Percentiles rank a stretch among this genome's conserved stretches.
Evolutionary conservation across 768 basidiomycete genomes (phyloP).

Genomic region (Tricholoma flavovirens): DNA sequence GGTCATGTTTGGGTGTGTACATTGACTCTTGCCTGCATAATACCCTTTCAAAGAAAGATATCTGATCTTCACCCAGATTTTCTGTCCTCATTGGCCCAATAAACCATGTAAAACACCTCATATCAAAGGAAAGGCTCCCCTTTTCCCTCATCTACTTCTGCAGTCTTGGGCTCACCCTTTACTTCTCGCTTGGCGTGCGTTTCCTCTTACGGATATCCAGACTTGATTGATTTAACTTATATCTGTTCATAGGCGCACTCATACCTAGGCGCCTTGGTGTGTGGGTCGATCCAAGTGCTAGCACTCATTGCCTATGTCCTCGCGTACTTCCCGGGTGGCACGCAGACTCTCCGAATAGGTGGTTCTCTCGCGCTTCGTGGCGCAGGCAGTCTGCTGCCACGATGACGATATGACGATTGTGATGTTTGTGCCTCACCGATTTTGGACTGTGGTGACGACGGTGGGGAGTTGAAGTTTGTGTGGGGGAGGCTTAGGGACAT

Average conservation of each 20-base stretch:
- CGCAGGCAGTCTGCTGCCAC: slow-evolving; percentile 75
- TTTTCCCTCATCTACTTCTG: slow-evolving; percentile 80
- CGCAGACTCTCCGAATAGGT: slow-evolving; percentile 74
- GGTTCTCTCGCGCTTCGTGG: slow-evolving; percentile 78
- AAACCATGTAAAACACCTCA: slow-evolving; percentile 86
- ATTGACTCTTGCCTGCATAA: neutral
- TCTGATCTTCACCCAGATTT: slow-evolving; percentile 41
- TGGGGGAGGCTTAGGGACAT: too few relatives aligned
- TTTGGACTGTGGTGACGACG: neutral
- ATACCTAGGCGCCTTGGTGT: slow-evolving; percentile 80
- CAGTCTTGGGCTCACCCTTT: slow-evolving; percentile 82
- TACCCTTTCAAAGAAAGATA: neutral
- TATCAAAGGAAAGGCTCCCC: slow-evolving; percentile 77
- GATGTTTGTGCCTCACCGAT: neutral
- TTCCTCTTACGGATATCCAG: neutral
- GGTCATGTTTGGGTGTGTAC: slow-evolving; percentile 88
- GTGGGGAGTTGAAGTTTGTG: neutral
- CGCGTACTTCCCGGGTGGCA: slow-evolving; percentile 93
- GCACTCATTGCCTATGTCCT: slow-evolving; percentile 85
- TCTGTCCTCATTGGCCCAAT: slow-evolving; percentile 85
- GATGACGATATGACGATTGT: slow-evolving; percentile 33
- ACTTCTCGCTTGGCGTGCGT: slow-evolving; percentile 85
- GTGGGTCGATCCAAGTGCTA: slow-evolving; percentile 78
- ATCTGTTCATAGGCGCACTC: slow-evolving; percentile 56
- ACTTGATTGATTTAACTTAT: neutral